Conservation (phyloP, 345 rosid genomes). For the Barbarea vulgaris region DNA sequence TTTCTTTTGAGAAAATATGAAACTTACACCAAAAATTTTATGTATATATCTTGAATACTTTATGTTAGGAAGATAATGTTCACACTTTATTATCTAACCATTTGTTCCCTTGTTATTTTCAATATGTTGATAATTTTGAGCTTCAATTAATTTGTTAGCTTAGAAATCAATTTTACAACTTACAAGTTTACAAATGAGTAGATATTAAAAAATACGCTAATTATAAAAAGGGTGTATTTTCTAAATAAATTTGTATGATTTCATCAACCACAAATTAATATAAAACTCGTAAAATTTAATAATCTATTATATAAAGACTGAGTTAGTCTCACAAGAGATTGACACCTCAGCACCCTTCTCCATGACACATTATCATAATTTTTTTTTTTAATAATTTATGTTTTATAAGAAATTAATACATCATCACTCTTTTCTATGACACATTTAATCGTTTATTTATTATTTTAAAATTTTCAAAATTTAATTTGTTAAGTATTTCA, state of each 20-base stretch:
- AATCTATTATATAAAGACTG: too few species aligned
- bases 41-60: slow-evolving; percentile 25
- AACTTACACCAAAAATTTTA: not conserved
- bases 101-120: not conserved
- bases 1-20: slow-evolving; percentile 34
- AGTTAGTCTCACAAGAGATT: too few species aligned
- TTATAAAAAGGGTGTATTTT: not conserved
- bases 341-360: too few species aligned
- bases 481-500: too few species aligned
- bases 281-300: not conserved
- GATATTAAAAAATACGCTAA: not conserved
- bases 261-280: not conserved
- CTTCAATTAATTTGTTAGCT: not conserved
- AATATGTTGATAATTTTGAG: not conserved
- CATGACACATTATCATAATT: too few species aligned
- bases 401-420: too few species aligned
- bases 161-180: not conserved
- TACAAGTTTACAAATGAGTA: not conserved
- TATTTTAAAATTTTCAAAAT: too few species aligned
- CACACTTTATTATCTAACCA: not conserved
- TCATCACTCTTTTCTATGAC: too few species aligned
- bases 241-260: not conserved
- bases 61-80: slow-evolving; percentile 26
- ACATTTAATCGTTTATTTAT: too few species aligned
- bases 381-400: too few species aligned